Conservation (phyloP, 768 basidiomycete species). For the Lyophyllum atratum region DNA sequence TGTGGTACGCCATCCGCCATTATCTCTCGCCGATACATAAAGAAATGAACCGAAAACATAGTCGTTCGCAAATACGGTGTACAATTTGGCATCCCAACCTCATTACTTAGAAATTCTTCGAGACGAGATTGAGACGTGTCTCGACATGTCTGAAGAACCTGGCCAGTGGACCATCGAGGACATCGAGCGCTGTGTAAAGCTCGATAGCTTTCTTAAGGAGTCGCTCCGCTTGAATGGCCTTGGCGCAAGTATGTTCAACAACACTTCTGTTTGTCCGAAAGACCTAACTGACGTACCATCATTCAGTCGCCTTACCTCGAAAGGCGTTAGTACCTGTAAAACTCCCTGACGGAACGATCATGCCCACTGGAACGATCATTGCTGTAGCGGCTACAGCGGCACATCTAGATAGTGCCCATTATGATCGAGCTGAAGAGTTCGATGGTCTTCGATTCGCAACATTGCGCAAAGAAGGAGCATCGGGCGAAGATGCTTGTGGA, state of each 20-base stretch:
- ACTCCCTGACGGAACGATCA: slow-evolving; percentile 8
- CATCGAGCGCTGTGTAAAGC: slow-evolving; percentile 16
- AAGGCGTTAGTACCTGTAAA: slow-evolving; percentile 15
- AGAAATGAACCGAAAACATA: slow-evolving; percentile 7
- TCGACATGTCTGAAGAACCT: slow-evolving; percentile 5
- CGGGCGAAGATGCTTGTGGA: slow-evolving; percentile 17
- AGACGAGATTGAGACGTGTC: slow-evolving; percentile 31
- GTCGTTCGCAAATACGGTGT: slow-evolving; percentile 31
- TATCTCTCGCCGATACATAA: background rate
- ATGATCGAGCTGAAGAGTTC: slow-evolving; percentile 36
- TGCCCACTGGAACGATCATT: slow-evolving; percentile 10
- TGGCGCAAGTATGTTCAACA: slow-evolving; percentile 23
- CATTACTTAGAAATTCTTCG: slow-evolving; percentile 29
- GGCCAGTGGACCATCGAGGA: slow-evolving; percentile 6
- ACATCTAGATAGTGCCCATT: slow-evolving; percentile 24
- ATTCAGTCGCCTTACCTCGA: slow-evolving; percentile 25
- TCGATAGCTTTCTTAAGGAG: slow-evolving; percentile 40
- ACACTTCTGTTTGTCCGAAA: slow-evolving; percentile 12
- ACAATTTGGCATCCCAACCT: slow-evolving; percentile 27
- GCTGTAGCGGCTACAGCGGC: slow-evolving; percentile 5
- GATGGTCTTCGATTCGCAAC: slow-evolving; percentile 42
- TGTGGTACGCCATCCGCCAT: slow-evolving; percentile 12
- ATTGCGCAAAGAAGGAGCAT: background rate
- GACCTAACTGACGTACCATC: slow-evolving; percentile 24
- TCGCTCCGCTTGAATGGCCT: slow-evolving; percentile 30